Percentiles rank a stretch among this genome's conserved stretches.
These are phyloP conservation scores for Cyclocybe cylindracea DNA, from an alignment of 768 basidiomycete genomes.

Conservation along the genomic window DNA sequence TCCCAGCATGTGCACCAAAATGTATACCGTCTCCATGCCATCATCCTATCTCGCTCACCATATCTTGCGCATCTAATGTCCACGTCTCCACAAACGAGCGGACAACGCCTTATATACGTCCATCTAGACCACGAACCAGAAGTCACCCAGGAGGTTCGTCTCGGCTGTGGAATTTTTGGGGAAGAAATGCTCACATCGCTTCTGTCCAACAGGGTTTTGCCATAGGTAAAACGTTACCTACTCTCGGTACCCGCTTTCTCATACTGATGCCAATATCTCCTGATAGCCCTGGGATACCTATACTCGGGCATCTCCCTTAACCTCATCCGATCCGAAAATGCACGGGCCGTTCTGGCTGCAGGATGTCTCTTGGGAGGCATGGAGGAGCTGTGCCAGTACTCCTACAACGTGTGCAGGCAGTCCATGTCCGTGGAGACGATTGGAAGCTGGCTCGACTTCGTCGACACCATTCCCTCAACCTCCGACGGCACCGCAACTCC, in stretches of 20 bases:
- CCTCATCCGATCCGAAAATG: constrained; percentile 74
- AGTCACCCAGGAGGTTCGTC: constrained; percentile 79
- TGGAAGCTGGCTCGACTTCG: constrained; percentile 75
- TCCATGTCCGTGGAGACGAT: constrained; percentile 79
- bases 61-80: constrained; percentile 88
- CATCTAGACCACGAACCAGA: constrained; percentile 78
- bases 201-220: constrained; percentile 59
- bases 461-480: constrained; percentile 54
- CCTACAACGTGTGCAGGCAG: constrained; percentile 76
- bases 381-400: constrained; percentile 79
- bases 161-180: constrained; percentile 6
- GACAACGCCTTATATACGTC: constrained; percentile 71
- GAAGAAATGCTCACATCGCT: constrained; percentile 11
- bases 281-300: constrained; percentile 73
- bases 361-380: constrained; percentile 85
- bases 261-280: constrained; percentile 14
- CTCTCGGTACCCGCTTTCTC: neutral
- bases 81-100: constrained; percentile 67
- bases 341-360: constrained; percentile 82
- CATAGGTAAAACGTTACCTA: constrained; percentile 50
- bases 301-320: constrained; percentile 74
- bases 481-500: constrained; percentile 55
- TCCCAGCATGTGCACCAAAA: constrained; percentile 72
- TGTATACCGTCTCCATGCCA: constrained; percentile 77
- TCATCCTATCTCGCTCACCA: constrained; percentile 86